phyloP scores from a whole-genome alignment of 345 rosid species.

The Laguncularia racemosa region DNA sequence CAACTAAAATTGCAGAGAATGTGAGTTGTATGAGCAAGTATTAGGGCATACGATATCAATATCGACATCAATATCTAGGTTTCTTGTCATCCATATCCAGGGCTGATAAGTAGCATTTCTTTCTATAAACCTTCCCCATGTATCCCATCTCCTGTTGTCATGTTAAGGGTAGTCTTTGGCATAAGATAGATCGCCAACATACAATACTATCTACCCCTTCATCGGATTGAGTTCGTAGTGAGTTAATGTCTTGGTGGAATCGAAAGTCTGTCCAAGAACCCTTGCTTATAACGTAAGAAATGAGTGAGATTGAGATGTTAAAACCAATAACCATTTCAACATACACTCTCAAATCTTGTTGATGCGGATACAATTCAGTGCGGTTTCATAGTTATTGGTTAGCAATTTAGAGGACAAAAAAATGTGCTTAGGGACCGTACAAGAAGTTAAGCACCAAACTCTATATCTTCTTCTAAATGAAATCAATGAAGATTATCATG shows the following conservation, averaged over 20 bases:
- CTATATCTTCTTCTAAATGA: too few relatives aligned
- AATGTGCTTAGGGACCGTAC: too few relatives aligned
- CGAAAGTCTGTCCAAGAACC: constrained; percentile 43
- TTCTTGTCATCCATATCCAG: constrained; percentile 43
- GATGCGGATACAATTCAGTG: too few relatives aligned
- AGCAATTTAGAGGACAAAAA: too few relatives aligned
- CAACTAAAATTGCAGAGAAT: too few relatives aligned
- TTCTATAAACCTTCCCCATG: constrained; percentile 38
- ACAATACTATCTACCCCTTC: constrained; percentile 39
- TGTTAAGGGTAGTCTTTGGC: constrained; percentile 35
- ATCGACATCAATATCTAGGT: constrained; percentile 35
- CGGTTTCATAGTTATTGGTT: too few relatives aligned
- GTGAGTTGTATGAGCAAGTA: not conserved
- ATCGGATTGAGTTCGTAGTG: constrained; percentile 33
- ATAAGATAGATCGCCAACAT: constrained; percentile 40
- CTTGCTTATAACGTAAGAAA: constrained; percentile 16
- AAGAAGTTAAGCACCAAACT: too few relatives aligned
- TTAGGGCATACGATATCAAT: constrained; percentile 21
- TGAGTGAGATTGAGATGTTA: not conserved
- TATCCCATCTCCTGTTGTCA: constrained; percentile 41
- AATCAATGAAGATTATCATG: not conserved
- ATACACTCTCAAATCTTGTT: too few relatives aligned
- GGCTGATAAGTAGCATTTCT: constrained; percentile 38
- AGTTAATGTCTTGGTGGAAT: constrained; percentile 35
- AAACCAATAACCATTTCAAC: too few relatives aligned